A percentile compares a stretch with the other conserved stretches of the same genome.
These are phyloP conservation scores for Monilinia aucupariae DNA, from an alignment of 2,329 filamentous ascomycete genomes.

Conservation along the genomic window DNA sequence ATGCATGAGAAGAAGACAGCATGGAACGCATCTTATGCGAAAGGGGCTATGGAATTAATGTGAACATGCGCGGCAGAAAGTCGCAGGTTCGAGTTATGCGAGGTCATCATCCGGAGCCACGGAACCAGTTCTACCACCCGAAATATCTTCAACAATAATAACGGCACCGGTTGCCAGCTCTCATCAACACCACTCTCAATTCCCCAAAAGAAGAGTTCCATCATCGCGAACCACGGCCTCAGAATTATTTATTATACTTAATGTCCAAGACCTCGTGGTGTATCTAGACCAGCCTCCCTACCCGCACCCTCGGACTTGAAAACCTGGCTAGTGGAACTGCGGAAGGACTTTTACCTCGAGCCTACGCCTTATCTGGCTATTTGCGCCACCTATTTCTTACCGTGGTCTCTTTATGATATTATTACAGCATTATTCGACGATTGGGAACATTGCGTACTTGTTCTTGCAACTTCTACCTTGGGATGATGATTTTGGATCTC, in stretches of 20 bases:
- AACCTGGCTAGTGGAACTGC: slow-evolving; percentile 26
- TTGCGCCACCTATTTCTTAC: slow-evolving; percentile 23
- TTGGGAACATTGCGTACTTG: slow-evolving; percentile 24
- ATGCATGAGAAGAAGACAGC: slow-evolving; percentile 7
- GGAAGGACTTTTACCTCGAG: slow-evolving; percentile 29
- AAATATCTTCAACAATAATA: not conserved
- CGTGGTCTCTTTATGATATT: slow-evolving; percentile 26
- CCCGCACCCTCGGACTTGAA: slow-evolving; percentile 24
- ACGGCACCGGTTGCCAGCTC: not conserved
- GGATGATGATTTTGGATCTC: slow-evolving; percentile 25
- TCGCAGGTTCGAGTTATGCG: slow-evolving; percentile 3
- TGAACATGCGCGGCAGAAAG: slow-evolving; percentile 21
- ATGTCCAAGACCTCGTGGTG: slow-evolving; percentile 11
- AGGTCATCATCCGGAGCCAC: not conserved
- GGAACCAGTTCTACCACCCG: not conserved
- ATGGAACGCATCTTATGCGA: slow-evolving; percentile 14
- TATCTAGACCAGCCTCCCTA: slow-evolving; percentile 5
- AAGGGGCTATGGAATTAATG: slow-evolving; percentile 25
- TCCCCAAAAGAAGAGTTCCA: not conserved
- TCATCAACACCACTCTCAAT: not conserved
- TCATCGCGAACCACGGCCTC: not conserved
- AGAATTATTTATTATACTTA: not conserved
- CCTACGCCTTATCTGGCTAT: slow-evolving; percentile 29
- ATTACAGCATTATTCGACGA: slow-evolving; percentile 22
- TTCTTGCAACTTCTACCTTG: slow-evolving; percentile 26